Percentiles rank a stretch among this genome's conserved stretches.
Evolutionary conservation across 2,329 filamentous ascomycete genomes (phyloP).

Genomic region (Nemania serpens): DNA sequence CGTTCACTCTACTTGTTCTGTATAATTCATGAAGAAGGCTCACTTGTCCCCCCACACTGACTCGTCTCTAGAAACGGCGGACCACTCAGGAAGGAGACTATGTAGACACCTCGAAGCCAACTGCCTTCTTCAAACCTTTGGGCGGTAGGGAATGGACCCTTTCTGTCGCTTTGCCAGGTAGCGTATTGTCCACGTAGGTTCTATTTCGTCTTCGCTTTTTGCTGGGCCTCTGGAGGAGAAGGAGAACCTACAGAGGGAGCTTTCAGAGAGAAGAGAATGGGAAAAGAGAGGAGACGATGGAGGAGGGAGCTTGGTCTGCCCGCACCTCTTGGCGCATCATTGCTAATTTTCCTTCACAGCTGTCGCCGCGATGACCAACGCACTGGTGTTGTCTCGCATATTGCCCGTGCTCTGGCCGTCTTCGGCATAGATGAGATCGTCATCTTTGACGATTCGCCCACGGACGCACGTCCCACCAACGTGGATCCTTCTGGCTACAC

Average conservation of each 20-base stretch:
- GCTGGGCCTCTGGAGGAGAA: neutral
- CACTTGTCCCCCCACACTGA: constrained; percentile 3
- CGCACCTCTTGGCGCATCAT: neutral
- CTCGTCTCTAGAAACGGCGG: constrained; percentile 54
- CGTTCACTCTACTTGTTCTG: neutral
- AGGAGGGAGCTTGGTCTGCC: neutral
- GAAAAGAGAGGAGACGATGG: neutral
- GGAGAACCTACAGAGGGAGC: neutral
- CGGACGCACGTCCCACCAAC: constrained; percentile 50
- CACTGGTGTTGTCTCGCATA: constrained; percentile 71
- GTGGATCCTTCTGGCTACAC: constrained; percentile 63
- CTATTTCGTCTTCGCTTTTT: neutral
- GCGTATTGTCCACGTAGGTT: constrained; percentile 73
- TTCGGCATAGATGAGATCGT: constrained; percentile 86
- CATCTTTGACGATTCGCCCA: constrained; percentile 73
- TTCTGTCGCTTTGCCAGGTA: constrained; percentile 78
- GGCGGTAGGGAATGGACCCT: constrained; percentile 73
- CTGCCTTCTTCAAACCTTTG: constrained; percentile 68
- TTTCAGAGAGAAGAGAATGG: too few relatives aligned
- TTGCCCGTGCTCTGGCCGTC: constrained; percentile 80
- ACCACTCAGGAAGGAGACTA: constrained; percentile 47
- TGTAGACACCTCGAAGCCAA: constrained; percentile 67
- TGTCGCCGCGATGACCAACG: constrained; percentile 75
- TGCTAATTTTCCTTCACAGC: constrained; percentile 49
- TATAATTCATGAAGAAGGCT: neutral